Evolutionary conservation across 306 rosid genomes (phyloP), one percentile per base, ranked within the genome.

Genomic region (Fagus crenata): DNA sequence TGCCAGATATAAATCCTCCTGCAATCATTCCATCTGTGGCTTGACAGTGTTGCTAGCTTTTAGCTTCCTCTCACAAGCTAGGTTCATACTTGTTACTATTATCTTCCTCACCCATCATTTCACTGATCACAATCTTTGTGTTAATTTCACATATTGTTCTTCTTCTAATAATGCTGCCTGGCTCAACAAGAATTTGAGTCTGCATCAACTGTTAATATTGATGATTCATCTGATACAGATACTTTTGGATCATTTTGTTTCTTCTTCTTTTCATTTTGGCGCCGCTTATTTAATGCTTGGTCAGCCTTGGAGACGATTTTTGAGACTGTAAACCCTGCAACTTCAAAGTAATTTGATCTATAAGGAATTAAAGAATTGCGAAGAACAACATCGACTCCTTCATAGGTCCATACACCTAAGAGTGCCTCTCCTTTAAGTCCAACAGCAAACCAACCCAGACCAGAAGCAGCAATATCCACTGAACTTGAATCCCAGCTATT

Each of bases 381-480:
- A 76, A 84, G 82, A 69, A 90, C 85, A 79, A 95, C 87, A 28
- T 92, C 90, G 2, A 92, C 79, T 51, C 98, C 97, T 72, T 95
- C 96, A 9, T 95, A 95, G 11, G 92, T 92, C 98, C 97, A 95
- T 79, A 80, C 90, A 41, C 97, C 71, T 43, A 92, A 72, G 12
- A 71, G 77, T 13, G 97, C 97, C 59, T 95, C 92, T 67, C 98
- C 98, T 87, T 88, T 89, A 70, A 95, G 91, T 67, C 98, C 96
- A 87, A 92, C 53, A 73, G 93, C 93, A 89, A 87, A 92, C 97
- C 98, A 95, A 33, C 97, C 98, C 63, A 95, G 90, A 53, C 97
- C 98, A 78, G 96, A 85, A 51, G 85, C 93, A 49, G 97, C 94
- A 78, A 89, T 80, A 77, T 92, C 98, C 40, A 89, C 86, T n/a